Base-by-base conservation (phyloP, 768 basidiomycete genomes). In the Tephrocybe sp. region DNA sequence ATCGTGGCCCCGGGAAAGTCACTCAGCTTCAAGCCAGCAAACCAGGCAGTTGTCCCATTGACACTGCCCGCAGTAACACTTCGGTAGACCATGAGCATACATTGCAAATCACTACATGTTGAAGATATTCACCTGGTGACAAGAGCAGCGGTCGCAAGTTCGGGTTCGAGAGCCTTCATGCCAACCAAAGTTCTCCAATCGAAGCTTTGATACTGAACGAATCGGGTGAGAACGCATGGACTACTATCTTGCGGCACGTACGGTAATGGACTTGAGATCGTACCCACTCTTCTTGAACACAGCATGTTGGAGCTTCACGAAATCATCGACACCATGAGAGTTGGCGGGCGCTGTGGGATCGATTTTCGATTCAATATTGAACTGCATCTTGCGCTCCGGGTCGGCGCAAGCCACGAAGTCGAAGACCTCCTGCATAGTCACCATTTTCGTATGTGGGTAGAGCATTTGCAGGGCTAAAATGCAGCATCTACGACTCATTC, bases 361-460 rank as follows among this genome's bases (percentile, higher is more conserved):
- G 49, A 87, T 77, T 63, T 89, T 89, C 13, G 86, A 87, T 69
- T 92, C 90, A 54, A 92, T 85, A 61, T 91, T 91, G 78, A 83
- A 89, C 30, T 71, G 65, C 28, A 90, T 74, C 43, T 71, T 68
- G 46, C 82, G 82, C 31, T 77, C 65, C 1, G 83, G 77, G 60
- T 90, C 89, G 6, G 78, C 85, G 54, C 89, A 92, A 34, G 76
- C 74, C 7, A 82, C 87, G 60, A 92, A 91, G 36, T 80, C 77
- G 56, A 92, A 91, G 6, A 90, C 69, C 64, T 92, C 87, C 54
- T 74, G 64, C 18, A 92, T 68, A 4, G 89, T 91, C 11, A 88
- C 82, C 43, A 92, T 83, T 52, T 77, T 84, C 19, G 83, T 81
- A 18, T 82, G 80, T 2, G 87, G 83, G 63, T 86, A 87, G 15